These are phyloP conservation scores for Termitomyces sp. DNA, from an alignment of 768 basidiomycete species.

Conservation along the genomic window DNA sequence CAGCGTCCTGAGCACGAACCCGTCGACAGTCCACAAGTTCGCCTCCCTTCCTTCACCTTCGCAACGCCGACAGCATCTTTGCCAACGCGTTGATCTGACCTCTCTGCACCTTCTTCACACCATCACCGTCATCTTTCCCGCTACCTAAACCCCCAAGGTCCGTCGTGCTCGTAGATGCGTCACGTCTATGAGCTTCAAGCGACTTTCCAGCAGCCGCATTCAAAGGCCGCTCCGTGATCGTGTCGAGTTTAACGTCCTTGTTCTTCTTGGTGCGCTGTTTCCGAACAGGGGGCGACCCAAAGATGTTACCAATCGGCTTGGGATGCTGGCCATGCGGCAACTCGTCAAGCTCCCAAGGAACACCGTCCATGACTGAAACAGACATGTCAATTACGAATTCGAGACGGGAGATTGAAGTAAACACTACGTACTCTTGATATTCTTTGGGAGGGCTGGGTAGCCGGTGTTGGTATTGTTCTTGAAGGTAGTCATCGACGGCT, in stretches of 20 bases:
- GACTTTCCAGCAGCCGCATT: slow-evolving; percentile 30
- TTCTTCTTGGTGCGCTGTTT: slow-evolving; percentile 64
- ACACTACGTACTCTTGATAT: slow-evolving; percentile 70
- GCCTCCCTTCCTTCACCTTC: slow-evolving; percentile 39
- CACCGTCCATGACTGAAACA: slow-evolving; percentile 61
- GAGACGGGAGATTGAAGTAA: slow-evolving; percentile 1
- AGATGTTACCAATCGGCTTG: slow-evolving; percentile 58
- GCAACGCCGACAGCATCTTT: slow-evolving; percentile 84
- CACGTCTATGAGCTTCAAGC: slow-evolving; percentile 44
- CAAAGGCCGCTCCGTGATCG: slow-evolving; percentile 65
- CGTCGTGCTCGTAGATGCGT: slow-evolving; percentile 72
- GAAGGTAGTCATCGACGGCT: slow-evolving; percentile 14
- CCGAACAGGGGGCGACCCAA: slow-evolving; percentile 53
- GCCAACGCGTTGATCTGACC: slow-evolving; percentile 87
- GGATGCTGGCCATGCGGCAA: slow-evolving; percentile 60
- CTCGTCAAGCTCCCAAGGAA: slow-evolving; percentile 70
- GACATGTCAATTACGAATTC: slow-evolving; percentile 8
- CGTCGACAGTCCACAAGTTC: slow-evolving; percentile 11
- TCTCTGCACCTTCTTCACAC: slow-evolving; percentile 75
- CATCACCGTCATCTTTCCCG: slow-evolving; percentile 40
- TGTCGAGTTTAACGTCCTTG: slow-evolving; percentile 64
- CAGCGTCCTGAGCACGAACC: slow-evolving; percentile 13
- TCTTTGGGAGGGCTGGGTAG: slow-evolving; percentile 45
- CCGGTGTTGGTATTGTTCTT: slow-evolving; percentile 16
- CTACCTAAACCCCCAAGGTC: slow-evolving; percentile 43